A percentile compares a stretch with the other conserved stretches of the same genome.
phyloP scores from a whole-genome alignment of 2,329 filamentous ascomycete species.

The Aureobasidium lini region DNA sequence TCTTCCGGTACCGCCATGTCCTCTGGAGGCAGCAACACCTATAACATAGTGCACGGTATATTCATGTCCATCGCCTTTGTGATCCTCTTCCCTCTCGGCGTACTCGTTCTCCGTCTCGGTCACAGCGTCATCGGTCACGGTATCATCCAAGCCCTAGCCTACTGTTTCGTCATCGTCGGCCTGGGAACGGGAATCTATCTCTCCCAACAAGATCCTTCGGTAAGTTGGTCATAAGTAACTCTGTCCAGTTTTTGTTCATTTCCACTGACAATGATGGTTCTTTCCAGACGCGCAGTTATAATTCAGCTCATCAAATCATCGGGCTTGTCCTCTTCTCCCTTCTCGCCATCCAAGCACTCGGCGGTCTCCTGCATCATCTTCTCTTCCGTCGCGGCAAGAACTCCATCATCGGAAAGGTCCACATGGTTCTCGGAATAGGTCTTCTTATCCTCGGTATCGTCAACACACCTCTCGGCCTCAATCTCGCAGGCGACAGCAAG shows the following conservation, averaged over 20 bases:
- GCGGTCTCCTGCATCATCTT: constrained; percentile 35
- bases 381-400: constrained; percentile 28
- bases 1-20: background rate
- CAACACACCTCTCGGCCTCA: constrained; percentile 54
- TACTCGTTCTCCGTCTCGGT: constrained; percentile 32
- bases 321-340: constrained; percentile 34
- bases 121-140: constrained; percentile 36
- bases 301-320: constrained; percentile 40
- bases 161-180: constrained; percentile 31
- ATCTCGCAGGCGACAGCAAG: constrained; percentile 45
- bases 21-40: background rate
- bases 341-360: constrained; percentile 29
- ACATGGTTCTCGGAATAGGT: constrained; percentile 51
- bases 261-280: background rate
- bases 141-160: constrained; percentile 31
- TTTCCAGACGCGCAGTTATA: constrained; percentile 35
- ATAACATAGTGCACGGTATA: constrained; percentile 23
- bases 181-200: constrained; percentile 37
- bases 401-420: constrained; percentile 46
- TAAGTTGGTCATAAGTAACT: constrained; percentile 20
- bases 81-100: constrained; percentile 29
- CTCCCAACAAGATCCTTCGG: constrained; percentile 32
- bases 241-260: background rate
- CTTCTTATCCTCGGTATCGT: constrained; percentile 47
- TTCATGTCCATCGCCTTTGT: constrained; percentile 31